Percentiles rank a stretch among this genome's conserved stretches.
phyloP scores from a whole-genome alignment of 805 yeast genomes.

The Hanseniaspora mollemarum region DNA sequence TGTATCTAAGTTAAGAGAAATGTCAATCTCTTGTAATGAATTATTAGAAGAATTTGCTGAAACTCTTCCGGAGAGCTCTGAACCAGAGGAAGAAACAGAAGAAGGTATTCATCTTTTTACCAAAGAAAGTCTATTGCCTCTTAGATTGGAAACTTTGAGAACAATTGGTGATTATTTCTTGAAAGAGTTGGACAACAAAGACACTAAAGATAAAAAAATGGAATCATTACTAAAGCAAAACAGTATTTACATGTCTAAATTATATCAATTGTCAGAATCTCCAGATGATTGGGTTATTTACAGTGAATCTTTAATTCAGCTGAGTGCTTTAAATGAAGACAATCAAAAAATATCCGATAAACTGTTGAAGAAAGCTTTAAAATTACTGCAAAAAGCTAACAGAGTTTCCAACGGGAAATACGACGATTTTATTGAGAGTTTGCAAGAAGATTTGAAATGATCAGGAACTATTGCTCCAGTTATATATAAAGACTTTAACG shows the following conservation, averaged over 20 bases:
- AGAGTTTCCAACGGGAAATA: conserved; percentile 69
- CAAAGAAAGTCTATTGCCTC: conserved; percentile 6
- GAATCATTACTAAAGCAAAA: conserved; percentile 10
- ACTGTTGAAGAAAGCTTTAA: conserved; percentile 59
- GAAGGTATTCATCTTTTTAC: conserved; percentile 2
- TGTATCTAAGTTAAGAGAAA: conserved; percentile 3
- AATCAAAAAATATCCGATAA: conserved; percentile 58
- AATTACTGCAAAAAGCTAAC: conserved; percentile 56
- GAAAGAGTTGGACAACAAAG: conserved; percentile 10
- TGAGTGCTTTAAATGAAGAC: conserved; percentile 61
- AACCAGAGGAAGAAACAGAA: neutral
- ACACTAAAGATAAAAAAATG: conserved; percentile 10
- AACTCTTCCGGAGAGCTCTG: conserved; percentile 16
- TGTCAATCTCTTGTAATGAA: conserved; percentile 5
- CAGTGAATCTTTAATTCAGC: conserved; percentile 74
- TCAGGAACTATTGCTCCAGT: neutral
- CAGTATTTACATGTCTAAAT: conserved; percentile 14
- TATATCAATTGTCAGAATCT: conserved; percentile 11
- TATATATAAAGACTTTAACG: too few relatives aligned
- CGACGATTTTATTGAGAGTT: conserved; percentile 46
- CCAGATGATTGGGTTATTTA: conserved; percentile 72
- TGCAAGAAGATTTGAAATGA: conserved; percentile 3
- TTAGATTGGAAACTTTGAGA: conserved; percentile 13
- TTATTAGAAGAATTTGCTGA: neutral
- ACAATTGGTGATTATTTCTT: conserved; percentile 14